These are phyloP conservation scores for Rheum nobile DNA, from an alignment of 148 eudicot species.

Conservation along the genomic window DNA sequence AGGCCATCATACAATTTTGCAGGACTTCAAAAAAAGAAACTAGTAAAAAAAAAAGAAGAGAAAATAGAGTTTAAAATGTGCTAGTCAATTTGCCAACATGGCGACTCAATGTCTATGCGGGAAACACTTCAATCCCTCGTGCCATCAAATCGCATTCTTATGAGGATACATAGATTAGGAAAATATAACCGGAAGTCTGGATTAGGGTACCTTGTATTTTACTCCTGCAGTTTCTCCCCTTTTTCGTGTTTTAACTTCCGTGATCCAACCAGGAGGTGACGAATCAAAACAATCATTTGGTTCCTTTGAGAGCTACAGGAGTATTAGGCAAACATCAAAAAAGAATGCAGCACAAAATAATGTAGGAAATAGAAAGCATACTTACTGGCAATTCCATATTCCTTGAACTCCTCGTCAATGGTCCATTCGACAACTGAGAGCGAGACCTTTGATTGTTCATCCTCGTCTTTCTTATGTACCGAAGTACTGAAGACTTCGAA, in stretches of 20 bases:
- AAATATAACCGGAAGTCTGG: neutral
- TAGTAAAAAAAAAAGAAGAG: neutral
- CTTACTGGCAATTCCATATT: slow-evolving; percentile 35
- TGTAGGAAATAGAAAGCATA: slow-evolving; percentile 6
- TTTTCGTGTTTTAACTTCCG: slow-evolving; percentile 30
- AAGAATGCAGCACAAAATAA: slow-evolving; percentile 2
- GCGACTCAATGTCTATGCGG: neutral
- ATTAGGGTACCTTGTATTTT: slow-evolving; percentile 32
- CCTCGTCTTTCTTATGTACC: slow-evolving; percentile 16
- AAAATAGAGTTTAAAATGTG: no score
- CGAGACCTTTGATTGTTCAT: slow-evolving; percentile 12
- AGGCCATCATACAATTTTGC: neutral
- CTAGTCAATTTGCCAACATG: no score
- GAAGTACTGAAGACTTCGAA: slow-evolving; percentile 38
- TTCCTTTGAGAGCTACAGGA: slow-evolving; percentile 5
- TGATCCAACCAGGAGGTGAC: slow-evolving; percentile 65
- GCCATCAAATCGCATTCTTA: neutral
- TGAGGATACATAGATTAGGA: neutral
- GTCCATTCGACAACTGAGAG: slow-evolving; percentile 1
- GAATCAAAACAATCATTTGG: slow-evolving; percentile 28
- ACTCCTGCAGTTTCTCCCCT: slow-evolving; percentile 21
- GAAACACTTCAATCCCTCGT: neutral
- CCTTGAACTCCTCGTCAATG: slow-evolving; percentile 13
- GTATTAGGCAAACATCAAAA: slow-evolving; percentile 9
- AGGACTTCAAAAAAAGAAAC: neutral